Evolutionary conservation across 2,329 filamentous ascomycete species (phyloP).

Genomic region (Colletotrichum horii): DNA sequence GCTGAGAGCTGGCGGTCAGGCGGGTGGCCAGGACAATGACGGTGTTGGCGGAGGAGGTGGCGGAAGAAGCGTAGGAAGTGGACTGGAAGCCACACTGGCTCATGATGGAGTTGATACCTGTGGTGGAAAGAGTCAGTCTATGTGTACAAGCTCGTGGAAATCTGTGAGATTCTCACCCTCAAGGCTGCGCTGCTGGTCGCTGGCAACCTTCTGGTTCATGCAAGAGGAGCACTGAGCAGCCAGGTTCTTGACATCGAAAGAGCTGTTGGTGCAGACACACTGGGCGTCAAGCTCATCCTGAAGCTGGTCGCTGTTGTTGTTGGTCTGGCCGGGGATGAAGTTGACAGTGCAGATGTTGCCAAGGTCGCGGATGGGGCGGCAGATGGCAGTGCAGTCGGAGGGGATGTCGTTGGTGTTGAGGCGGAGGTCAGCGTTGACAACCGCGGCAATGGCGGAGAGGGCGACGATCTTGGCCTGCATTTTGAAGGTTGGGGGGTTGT

Average conservation of each 20-base stretch:
- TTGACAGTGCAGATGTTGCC: slow-evolving; percentile 40
- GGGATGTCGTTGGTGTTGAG: slow-evolving; percentile 40
- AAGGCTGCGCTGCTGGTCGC: slow-evolving; percentile 22
- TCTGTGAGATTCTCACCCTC: background rate
- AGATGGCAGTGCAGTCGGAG: slow-evolving; percentile 37
- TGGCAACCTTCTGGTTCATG: slow-evolving; percentile 35
- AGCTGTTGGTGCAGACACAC: slow-evolving; percentile 22
- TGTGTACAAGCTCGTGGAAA: background rate
- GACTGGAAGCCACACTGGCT: slow-evolving; percentile 38
- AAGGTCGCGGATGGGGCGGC: slow-evolving; percentile 38
- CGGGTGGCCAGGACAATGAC: slow-evolving; percentile 36
- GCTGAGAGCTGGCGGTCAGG: slow-evolving; percentile 35
- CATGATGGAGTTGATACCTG: slow-evolving; percentile 41
- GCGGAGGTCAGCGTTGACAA: slow-evolving; percentile 36
- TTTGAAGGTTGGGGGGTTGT: slow-evolving; percentile 3
- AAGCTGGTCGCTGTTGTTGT: slow-evolving; percentile 19
- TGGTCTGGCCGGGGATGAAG: slow-evolving; percentile 23
- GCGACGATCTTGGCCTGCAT: slow-evolving; percentile 33
- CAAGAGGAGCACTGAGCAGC: slow-evolving; percentile 37
- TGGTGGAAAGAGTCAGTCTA: background rate
- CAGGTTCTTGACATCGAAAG: slow-evolving; percentile 18
- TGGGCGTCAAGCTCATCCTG: slow-evolving; percentile 20
- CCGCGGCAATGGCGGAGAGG: slow-evolving; percentile 31
- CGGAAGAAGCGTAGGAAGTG: slow-evolving; percentile 29
- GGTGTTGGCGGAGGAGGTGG: slow-evolving; percentile 26